These are phyloP conservation scores for Tranzscheliella williamsii DNA, from an alignment of 1,284 basidiomycete species.

Conservation along the genomic window DNA sequence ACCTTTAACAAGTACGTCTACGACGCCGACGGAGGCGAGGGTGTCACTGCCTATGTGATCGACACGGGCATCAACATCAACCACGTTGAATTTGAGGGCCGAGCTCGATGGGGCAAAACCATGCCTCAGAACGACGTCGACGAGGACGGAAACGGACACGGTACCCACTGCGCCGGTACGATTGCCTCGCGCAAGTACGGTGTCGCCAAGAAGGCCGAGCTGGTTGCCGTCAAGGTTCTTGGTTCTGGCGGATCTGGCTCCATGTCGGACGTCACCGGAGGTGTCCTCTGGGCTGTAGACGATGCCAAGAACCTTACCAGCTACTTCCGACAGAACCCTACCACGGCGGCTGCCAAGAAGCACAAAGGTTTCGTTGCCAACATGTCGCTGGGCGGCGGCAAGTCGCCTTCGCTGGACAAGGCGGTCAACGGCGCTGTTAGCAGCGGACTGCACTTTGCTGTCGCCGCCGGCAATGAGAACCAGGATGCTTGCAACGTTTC, in stretches of 20 bases:
- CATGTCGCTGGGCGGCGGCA: constrained; percentile 96
- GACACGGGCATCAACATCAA: constrained; percentile 85
- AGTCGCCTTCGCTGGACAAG: constrained; percentile 82
- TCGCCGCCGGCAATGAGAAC: constrained; percentile 73
- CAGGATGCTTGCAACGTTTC: constrained; percentile 79
- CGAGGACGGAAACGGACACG: constrained; percentile 71
- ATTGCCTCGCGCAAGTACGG: constrained; percentile 77
- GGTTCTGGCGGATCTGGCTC: constrained; percentile 88
- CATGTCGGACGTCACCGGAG: constrained; percentile 87
- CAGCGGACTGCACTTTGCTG: constrained; percentile 81
- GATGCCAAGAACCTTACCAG: constrained; percentile 67
- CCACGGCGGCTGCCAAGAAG: constrained; percentile 69
- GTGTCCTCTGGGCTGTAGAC: constrained; percentile 72
- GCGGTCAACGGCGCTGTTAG: constrained; percentile 84
- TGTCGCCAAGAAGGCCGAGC: constrained; percentile 88
- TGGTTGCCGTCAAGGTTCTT: constrained; percentile 96
- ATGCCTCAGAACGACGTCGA: constrained; percentile 71
- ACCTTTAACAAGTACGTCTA: constrained; percentile 89
- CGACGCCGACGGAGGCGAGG: constrained; percentile 76
- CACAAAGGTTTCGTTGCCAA: constrained; percentile 96
- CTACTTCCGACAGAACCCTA: constrained; percentile 70
- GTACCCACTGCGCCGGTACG: constrained; percentile 72
- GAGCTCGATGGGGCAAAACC: constrained; percentile 66
- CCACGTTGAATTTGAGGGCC: constrained; percentile 85
- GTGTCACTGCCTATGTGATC: constrained; percentile 78